A percentile compares a stretch with the other conserved stretches of the same genome.
phyloP scores from a whole-genome alignment of 176 grass and related monocot genomes.

The Carex scoparia region DNA sequence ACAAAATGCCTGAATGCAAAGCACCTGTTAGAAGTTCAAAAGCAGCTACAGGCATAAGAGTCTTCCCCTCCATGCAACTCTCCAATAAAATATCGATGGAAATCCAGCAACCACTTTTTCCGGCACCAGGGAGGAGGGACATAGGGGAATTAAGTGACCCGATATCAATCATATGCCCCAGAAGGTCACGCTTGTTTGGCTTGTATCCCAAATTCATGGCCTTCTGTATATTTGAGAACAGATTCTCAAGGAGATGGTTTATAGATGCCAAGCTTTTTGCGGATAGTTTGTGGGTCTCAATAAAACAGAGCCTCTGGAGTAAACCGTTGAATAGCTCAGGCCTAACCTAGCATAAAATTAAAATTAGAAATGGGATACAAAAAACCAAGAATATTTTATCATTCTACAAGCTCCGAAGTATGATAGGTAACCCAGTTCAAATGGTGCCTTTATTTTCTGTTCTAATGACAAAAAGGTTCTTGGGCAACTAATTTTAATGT shows the following conservation, averaged over 20 bases:
- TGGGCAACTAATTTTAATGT: not conserved
- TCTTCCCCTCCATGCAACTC: slow-evolving; percentile 60
- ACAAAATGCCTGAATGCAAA: slow-evolving; percentile 7
- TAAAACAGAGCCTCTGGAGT: slow-evolving; percentile 59
- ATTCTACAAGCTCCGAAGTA: not conserved
- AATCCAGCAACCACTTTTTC: slow-evolving; percentile 68
- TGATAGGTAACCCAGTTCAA: slow-evolving; percentile 5
- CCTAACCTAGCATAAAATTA: slow-evolving; percentile 39
- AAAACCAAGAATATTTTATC: not conserved
- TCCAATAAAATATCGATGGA: slow-evolving; percentile 88
- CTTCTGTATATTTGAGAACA: slow-evolving; percentile 51
- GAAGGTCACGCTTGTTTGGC: slow-evolving; percentile 38
- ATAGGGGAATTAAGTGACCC: slow-evolving; percentile 37
- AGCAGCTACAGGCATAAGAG: slow-evolving; percentile 57
- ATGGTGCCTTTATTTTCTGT: not conserved
- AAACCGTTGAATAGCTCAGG: slow-evolving; percentile 79
- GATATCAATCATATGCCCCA: slow-evolving; percentile 40
- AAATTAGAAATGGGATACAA: not conserved
- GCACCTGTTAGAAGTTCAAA: slow-evolving; percentile 69
- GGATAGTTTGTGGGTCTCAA: slow-evolving; percentile 65
- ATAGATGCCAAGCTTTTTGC: slow-evolving; percentile 22
- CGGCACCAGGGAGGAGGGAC: slow-evolving; percentile 34
- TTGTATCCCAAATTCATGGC: slow-evolving; percentile 31
- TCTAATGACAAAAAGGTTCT: not conserved
- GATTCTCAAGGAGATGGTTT: slow-evolving; percentile 38